phyloP scores from a whole-genome alignment of 257 asterid genomes.

The Ocimum tenuiflorum region DNA sequence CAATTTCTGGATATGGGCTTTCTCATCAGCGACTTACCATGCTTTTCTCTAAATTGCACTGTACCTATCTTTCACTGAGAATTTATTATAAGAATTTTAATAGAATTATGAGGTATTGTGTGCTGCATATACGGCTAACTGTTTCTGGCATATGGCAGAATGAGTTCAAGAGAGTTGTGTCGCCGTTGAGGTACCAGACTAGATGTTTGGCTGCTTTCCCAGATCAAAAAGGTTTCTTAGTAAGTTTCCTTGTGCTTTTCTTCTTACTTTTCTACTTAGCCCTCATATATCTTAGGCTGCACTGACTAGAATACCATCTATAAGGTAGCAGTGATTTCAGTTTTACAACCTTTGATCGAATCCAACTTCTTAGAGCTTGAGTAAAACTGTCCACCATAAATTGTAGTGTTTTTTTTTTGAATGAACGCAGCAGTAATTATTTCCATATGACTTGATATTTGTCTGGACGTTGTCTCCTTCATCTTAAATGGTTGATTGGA shows the following conservation, averaged over 20 bases:
- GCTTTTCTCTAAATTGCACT: background rate
- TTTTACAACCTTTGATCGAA: too few relatives aligned
- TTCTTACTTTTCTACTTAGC: constrained; percentile 6
- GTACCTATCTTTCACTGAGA: constrained; percentile 1
- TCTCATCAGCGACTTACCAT: too few relatives aligned
- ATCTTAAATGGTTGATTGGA: background rate
- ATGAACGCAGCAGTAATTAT: constrained; percentile 1
- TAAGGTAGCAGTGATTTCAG: background rate
- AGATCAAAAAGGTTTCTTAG: constrained; percentile 94
- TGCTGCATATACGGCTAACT: constrained; percentile 17
- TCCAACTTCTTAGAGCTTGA: constrained; percentile 5
- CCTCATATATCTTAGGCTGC: constrained; percentile 1
- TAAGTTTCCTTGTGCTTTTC: constrained; percentile 26
- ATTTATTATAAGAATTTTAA: background rate
- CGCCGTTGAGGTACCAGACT: constrained; percentile 94
- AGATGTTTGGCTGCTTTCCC: constrained; percentile 98
- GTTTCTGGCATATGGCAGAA: constrained; percentile 42
- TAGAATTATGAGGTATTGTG: constrained; percentile 7
- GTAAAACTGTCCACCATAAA: background rate
- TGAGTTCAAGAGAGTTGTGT: constrained; percentile 78
- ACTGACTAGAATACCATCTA: constrained; percentile 1
- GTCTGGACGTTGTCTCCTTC: background rate
- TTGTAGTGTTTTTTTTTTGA: background rate
- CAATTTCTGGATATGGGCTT: too few relatives aligned
- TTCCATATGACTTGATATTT: too few relatives aligned